Evolutionary conservation across 1,139 yeast species (phyloP), one percentile per base, ranked within the genome.

Genomic region (Kodamaea arcana): DNA sequence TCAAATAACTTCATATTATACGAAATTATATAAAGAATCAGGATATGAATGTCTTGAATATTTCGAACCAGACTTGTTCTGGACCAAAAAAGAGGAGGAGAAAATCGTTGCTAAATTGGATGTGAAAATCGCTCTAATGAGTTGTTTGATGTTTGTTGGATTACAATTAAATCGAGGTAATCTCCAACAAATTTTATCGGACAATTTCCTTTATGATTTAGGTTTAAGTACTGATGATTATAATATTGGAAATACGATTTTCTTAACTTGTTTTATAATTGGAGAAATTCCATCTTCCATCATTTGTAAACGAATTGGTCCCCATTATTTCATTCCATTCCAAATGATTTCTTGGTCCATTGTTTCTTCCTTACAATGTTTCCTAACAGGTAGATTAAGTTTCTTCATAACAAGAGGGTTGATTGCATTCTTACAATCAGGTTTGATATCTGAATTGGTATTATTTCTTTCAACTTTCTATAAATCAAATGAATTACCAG

Each of bases 231-330:
- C 63, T 18, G 49, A 60, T 40, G 58, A 61, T 40, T 60, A 56
- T 40, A 62, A 62, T 33, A 42, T 51, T 12, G 67, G 67, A 5
- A 53, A 54, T 39, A 60, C 65, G 4, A 50, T 62, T 14, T 56
- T 54, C 37, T 48, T 50, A 29, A 52, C 57, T 14, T 42, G 54
- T 14, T 62, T 62, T 37, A 47, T 62, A 31, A 27, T 51, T 6
- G 62, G 64, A 8, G 68, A 62, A 44, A 47, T 62, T 17, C 68
- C 68, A 3, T 58, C 64, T 1, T 63, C 58, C 41, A 46, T 62
- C 29, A 44, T 61, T 30, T 56, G 65, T 23, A 62, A 62, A 33
- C 47, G 48, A 29, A 39, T 62, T 28, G 68, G 68, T 3, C 58
- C 62, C 2, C 66, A 62, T 42, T 42, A 47, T 24, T 58, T 57